Conservation (phyloP, 495 filamentous ascomycete genomes). For the Podospora australis region DNA sequence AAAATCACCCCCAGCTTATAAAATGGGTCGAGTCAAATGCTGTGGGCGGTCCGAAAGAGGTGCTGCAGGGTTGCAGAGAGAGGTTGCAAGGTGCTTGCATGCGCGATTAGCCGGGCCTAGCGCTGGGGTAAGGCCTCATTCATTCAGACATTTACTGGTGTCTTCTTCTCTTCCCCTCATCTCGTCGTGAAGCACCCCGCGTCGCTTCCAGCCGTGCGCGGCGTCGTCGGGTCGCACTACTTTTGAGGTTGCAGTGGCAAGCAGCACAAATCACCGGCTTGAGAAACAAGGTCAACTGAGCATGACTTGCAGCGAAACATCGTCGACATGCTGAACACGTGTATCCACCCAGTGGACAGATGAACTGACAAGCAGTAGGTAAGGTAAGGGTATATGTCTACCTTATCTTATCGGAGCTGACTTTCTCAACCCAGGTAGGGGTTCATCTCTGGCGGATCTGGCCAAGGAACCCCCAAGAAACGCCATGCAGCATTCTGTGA, state of each 20-base stretch:
- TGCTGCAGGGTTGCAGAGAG: background rate
- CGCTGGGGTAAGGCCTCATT: background rate
- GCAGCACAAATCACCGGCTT: background rate
- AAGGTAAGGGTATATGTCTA: background rate
- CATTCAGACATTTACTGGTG: background rate
- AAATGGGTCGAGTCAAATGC: no score
- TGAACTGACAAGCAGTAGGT: background rate
- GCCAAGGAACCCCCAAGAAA: background rate
- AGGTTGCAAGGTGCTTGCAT: no score
- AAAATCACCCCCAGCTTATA: no score
- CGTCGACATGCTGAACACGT: slow-evolving; percentile 5
- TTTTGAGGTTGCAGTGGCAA: slow-evolving; percentile 3
- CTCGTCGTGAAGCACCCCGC: background rate
- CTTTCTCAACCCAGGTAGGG: no score
- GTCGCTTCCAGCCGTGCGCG: no score
- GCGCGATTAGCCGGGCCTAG: background rate
- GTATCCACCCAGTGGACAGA: slow-evolving; percentile 7
- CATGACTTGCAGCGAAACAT: background rate
- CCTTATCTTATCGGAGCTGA: slow-evolving; percentile 14
- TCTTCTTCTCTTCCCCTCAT: background rate
- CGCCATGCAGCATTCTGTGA: background rate
- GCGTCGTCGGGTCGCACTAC: slow-evolving; percentile 1
- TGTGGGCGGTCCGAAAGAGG: background rate
- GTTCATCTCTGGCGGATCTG: background rate
- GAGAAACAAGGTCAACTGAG: background rate